Percentiles rank a stretch among this genome's conserved stretches.
phyloP scores from a whole-genome alignment of 164 flowering plant genomes.

The Taxillus chinensis region DNA sequence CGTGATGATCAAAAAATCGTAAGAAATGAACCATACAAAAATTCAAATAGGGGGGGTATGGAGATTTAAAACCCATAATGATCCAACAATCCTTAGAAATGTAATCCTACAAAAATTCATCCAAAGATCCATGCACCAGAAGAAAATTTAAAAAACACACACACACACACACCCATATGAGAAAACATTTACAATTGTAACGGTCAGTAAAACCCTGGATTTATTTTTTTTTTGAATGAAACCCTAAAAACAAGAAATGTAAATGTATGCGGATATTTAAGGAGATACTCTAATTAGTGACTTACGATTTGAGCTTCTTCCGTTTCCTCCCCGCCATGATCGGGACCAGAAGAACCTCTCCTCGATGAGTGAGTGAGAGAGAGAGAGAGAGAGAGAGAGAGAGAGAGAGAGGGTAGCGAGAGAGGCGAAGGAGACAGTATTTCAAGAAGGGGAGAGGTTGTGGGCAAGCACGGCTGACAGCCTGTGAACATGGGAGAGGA shows the following conservation, averaged over 20 bases:
- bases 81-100: no score
- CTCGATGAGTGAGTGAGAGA: not conserved
- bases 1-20: no score
- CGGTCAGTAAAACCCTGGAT: not conserved
- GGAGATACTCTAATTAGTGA: not conserved
- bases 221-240: not conserved
- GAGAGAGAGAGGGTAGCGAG: not conserved
- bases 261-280: not conserved
- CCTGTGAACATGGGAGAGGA: not conserved
- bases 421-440: not conserved
- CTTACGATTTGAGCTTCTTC: constrained; percentile 34
- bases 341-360: not conserved
- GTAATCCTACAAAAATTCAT: no score
- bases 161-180: not conserved
- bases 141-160: no score
- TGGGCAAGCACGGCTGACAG: not conserved
- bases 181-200: not conserved
- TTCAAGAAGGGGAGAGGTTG: not conserved
- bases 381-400: not conserved
- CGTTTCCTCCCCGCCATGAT: constrained; percentile 26
- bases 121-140: not conserved
- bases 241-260: not conserved
- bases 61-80: no score
- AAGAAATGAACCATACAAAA: no score
- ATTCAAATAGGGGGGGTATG: no score